A percentile compares a stretch with the other conserved stretches of the same genome.
Conservation (phyloP, 2,329 filamentous ascomycete species). For the Ophiostoma angusticollis region DNA sequence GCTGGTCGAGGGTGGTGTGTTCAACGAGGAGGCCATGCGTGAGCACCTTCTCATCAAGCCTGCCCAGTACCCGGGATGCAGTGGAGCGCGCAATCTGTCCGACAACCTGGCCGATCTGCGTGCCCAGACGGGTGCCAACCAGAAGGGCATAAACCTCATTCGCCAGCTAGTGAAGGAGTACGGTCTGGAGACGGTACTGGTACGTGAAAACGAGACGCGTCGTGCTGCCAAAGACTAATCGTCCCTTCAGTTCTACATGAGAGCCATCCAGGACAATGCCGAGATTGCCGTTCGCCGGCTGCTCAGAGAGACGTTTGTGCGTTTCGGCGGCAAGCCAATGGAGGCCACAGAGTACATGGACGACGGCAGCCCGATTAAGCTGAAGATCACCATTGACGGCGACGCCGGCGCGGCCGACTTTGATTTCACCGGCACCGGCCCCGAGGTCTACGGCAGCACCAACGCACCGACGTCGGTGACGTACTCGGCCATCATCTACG, state of each 20-base stretch:
- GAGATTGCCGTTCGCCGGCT: slow-evolving; percentile 59
- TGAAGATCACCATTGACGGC: slow-evolving; percentile 21
- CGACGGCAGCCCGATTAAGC: slow-evolving; percentile 23
- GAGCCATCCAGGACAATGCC: slow-evolving; percentile 62
- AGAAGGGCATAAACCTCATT: slow-evolving; percentile 65
- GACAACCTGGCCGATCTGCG: slow-evolving; percentile 67
- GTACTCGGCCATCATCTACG: slow-evolving; percentile 25
- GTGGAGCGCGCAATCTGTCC: slow-evolving; percentile 56
- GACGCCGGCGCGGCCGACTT: slow-evolving; percentile 22
- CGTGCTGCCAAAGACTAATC: too few species aligned
- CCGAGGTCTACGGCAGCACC: slow-evolving; percentile 9
- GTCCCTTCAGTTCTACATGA: slow-evolving; percentile 74
- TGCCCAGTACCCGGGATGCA: slow-evolving; percentile 53
- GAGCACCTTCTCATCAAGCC: slow-evolving; percentile 55
- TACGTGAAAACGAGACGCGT: too few species aligned
- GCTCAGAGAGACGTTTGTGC: slow-evolving; percentile 50
- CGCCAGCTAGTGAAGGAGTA: slow-evolving; percentile 60
- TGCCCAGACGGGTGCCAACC: slow-evolving; percentile 62
- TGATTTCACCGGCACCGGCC: slow-evolving; percentile 25
- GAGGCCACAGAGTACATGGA: slow-evolving; percentile 27
- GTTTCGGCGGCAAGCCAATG: slow-evolving; percentile 25
- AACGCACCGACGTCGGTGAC: slow-evolving; percentile 13
- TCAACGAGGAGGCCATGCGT: slow-evolving; percentile 64
- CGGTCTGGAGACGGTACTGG: slow-evolving; percentile 49
- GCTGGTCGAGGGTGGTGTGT: slow-evolving; percentile 60